phyloP scores from a whole-genome alignment of 352 stramenopile species.

The Globisporangium lucens region DNA sequence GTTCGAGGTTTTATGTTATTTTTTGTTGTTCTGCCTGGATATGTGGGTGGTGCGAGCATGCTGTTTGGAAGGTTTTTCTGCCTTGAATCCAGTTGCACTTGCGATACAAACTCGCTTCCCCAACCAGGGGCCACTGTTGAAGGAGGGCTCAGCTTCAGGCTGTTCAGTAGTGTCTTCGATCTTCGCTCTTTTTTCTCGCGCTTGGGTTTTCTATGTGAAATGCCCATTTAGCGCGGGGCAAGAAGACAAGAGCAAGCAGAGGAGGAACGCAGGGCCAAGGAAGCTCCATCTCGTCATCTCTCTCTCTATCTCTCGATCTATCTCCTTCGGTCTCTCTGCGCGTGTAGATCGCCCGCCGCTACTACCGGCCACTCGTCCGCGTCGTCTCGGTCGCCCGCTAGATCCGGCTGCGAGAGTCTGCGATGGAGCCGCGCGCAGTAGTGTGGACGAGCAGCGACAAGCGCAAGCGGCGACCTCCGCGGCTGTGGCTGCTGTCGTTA shows the following conservation, averaged over 20 bases:
- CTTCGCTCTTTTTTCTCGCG: conserved; percentile 10
- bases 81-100: not conserved
- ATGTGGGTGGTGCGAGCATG: not conserved
- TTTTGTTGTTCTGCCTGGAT: conserved; percentile 7
- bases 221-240: conserved; percentile 7
- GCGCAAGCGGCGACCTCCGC: conserved; percentile 14
- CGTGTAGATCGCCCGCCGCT: not conserved
- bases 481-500: not conserved
- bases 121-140: not conserved
- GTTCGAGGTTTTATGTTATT: not conserved
- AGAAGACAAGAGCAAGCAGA: not conserved
- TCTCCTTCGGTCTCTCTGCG: not conserved
- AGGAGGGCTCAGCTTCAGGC: not conserved
- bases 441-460: conserved; percentile 22
- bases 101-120: not conserved
- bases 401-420: conserved; percentile 4
- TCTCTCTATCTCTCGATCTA: not conserved
- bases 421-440: conserved; percentile 11
- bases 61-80: not conserved
- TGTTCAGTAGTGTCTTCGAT: conserved; percentile 8
- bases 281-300: not conserved
- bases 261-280: not conserved
- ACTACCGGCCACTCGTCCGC: not conserved
- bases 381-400: not conserved
- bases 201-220: not conserved